A percentile compares a stretch with the other conserved stretches of the same genome.
These are phyloP conservation scores for Lentinula novae-zelandiae DNA, from an alignment of 1,284 basidiomycete genomes.

Conservation along the genomic window DNA sequence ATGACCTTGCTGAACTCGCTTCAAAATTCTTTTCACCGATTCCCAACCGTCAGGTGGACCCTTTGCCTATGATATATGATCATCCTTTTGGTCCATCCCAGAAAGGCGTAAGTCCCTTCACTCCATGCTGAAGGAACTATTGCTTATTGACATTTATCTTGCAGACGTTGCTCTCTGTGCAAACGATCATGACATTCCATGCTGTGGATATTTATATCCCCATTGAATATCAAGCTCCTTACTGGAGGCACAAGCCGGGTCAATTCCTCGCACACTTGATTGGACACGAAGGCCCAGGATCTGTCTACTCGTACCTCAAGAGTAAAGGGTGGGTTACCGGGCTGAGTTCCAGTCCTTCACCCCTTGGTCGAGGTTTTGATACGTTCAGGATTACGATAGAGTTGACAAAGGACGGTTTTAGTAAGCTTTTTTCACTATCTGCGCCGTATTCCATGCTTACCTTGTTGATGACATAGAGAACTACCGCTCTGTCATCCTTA, in stretches of 20 bases:
- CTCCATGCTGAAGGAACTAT: background rate
- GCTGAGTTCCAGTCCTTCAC: conserved; percentile 72
- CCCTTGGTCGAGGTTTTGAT: conserved; percentile 79
- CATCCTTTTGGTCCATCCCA: conserved; percentile 76
- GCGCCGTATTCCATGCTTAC: conserved; percentile 3
- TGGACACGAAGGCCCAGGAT: conserved; percentile 96
- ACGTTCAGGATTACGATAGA: conserved; percentile 86
- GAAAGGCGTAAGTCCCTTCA: conserved; percentile 54
- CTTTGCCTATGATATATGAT: conserved; percentile 66
- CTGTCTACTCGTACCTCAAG: conserved; percentile 90
- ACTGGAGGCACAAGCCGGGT: conserved; percentile 82
- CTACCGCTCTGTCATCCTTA: conserved; percentile 71
- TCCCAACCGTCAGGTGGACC: conserved; percentile 64
- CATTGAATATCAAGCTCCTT: conserved; percentile 77
- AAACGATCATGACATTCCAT: conserved; percentile 91
- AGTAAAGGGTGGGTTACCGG: conserved; percentile 87
- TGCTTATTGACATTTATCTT: conserved; percentile 1
- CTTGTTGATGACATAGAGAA: conserved; percentile 49
- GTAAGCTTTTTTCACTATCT: conserved; percentile 40
- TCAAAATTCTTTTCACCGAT: conserved; percentile 78
- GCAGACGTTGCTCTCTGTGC: conserved; percentile 82
- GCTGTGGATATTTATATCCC: conserved; percentile 88
- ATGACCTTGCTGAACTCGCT: conserved; percentile 72
- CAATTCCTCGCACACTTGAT: conserved; percentile 84
- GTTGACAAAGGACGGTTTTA: conserved; percentile 84